Percentiles rank a stretch among this genome's conserved stretches.
Conservation (phyloP, 768 basidiomycete genomes). For the Crassisporium funariophilum region DNA sequence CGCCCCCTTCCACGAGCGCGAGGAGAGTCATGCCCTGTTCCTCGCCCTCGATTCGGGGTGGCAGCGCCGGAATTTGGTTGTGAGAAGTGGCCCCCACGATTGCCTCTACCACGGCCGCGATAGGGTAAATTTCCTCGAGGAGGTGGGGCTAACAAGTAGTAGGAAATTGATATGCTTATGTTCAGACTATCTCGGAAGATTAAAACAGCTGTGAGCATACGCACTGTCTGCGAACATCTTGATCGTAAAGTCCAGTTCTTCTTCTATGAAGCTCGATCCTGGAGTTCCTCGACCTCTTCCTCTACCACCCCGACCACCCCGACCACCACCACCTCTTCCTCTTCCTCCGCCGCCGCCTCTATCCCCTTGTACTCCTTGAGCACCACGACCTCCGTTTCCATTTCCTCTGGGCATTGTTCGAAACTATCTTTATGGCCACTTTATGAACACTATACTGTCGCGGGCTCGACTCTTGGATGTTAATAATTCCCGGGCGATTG, state of each 20-base stretch:
- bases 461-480: too few species aligned
- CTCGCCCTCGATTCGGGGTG: conserved; percentile 24
- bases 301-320: conserved; percentile 11
- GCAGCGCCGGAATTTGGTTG: conserved; percentile 16
- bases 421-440: too few species aligned
- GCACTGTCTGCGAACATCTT: conserved; percentile 7
- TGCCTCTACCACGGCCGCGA: conserved; percentile 25
- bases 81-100: conserved; percentile 24
- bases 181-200: conserved; percentile 20
- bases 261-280: conserved; percentile 21
- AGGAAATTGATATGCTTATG: not conserved
- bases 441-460: too few species aligned
- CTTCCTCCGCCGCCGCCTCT: conserved; percentile 7
- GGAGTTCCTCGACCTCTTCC: conserved; percentile 13
- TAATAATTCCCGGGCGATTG: too few species aligned
- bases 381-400: conserved; percentile 9
- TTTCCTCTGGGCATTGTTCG: conserved; percentile 14
- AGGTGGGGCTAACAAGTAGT: conserved; percentile 6
- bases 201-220: conserved; percentile 4
- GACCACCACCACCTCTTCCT: conserved; percentile 2
- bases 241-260: conserved; percentile 13
- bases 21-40: conserved; percentile 18
- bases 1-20: conserved; percentile 24
- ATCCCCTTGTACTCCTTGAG: not conserved
- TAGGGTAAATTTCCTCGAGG: conserved; percentile 8